Evolutionary conservation across 2,329 filamentous ascomycete species (phyloP).

Genomic region (Arachnomyces sp.): DNA sequence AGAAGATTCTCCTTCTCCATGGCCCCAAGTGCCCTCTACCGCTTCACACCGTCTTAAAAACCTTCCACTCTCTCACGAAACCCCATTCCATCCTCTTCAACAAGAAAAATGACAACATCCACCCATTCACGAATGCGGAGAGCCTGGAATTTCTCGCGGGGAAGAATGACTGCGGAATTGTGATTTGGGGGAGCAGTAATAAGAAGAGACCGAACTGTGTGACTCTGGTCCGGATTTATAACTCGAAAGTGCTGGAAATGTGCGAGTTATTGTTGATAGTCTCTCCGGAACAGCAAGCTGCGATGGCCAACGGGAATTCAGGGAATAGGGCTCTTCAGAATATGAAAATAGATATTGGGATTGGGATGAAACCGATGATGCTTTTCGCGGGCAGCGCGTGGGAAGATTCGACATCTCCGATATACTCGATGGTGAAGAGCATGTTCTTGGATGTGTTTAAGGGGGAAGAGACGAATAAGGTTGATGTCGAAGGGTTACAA

Average conservation of each 20-base stretch:
- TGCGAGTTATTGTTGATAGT: constrained; percentile 78
- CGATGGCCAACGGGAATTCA: constrained; percentile 40
- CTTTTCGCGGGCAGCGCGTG: constrained; percentile 85
- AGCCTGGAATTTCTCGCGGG: constrained; percentile 91
- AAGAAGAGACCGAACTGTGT: constrained; percentile 95
- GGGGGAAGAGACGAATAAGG: constrained; percentile 67
- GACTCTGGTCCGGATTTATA: constrained; percentile 74
- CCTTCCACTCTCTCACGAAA: constrained; percentile 75
- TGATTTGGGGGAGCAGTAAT: constrained; percentile 74
- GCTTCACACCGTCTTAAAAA: constrained; percentile 72
- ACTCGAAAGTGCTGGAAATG: constrained; percentile 88
- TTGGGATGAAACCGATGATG: constrained; percentile 82
- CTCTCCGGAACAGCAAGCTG: constrained; percentile 51
- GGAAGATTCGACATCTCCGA: constrained; percentile 68
- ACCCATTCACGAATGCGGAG: constrained; percentile 83
- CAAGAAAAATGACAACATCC: constrained; percentile 86
- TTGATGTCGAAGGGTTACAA: constrained; percentile 92
- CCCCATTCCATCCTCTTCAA: constrained; percentile 82
- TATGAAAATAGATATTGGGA: constrained; percentile 55
- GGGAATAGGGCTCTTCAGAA: constrained; percentile 42
- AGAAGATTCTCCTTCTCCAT: constrained; percentile 80
- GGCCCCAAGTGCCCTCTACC: constrained; percentile 78
- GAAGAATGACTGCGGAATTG: constrained; percentile 86
- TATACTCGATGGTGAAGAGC: constrained; percentile 79
- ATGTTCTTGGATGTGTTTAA: constrained; percentile 87